These are phyloP conservation scores for Fusarium hainanense DNA, from an alignment of 2,329 filamentous ascomycete genomes.

Conservation along the genomic window DNA sequence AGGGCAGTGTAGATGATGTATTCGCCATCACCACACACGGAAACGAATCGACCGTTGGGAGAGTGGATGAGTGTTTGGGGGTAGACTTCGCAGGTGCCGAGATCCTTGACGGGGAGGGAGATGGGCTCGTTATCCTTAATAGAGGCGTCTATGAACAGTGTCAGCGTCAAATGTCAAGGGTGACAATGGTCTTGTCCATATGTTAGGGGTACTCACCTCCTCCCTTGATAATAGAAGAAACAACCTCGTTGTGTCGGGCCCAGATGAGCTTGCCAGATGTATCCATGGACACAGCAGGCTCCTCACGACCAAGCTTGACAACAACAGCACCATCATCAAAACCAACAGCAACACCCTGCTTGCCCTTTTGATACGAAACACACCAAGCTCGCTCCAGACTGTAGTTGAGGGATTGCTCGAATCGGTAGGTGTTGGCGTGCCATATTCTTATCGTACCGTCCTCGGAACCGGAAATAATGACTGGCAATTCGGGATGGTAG, in stretches of 20 bases:
- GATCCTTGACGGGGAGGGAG: constrained; percentile 88
- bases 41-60: constrained; percentile 90
- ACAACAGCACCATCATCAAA: constrained; percentile 98
- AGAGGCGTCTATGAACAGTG: constrained; percentile 67
- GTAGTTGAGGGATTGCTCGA: constrained; percentile 96
- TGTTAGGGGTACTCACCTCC: no score
- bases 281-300: constrained; percentile 98
- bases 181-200: no score
- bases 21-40: constrained; percentile 90
- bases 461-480: constrained; percentile 98
- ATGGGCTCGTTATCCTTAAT: constrained; percentile 92
- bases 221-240: constrained; percentile 94
- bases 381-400: constrained; percentile 97
- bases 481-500: constrained; percentile 95
- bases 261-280: constrained; percentile 94
- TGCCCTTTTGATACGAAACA: constrained; percentile 93
- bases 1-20: constrained; percentile 99
- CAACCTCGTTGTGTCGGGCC: constrained; percentile 94
- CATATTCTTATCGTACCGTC: constrained; percentile 98
- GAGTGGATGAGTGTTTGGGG: constrained; percentile 94
- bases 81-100: constrained; percentile 96
- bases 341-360: constrained; percentile 93
- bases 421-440: constrained; percentile 96
- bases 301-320: constrained; percentile 96
- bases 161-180: no score